Base-by-base conservation (phyloP, 1,284 basidiomycete species). In the Heterobasidion irregulare region DNA sequence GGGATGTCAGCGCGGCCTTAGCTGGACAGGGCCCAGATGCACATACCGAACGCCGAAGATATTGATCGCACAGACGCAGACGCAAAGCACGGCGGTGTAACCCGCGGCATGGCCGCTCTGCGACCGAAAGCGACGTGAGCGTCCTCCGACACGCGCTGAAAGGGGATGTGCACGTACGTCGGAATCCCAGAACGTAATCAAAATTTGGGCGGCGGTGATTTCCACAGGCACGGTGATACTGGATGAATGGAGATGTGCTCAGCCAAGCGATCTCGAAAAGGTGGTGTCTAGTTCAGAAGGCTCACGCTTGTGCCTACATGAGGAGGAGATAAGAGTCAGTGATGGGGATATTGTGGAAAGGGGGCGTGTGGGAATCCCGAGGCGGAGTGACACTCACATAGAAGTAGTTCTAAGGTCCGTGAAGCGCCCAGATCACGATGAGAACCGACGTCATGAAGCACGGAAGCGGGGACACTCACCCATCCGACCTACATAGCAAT, bases 101-200 rank as follows among this genome's bases (percentile, higher is more conserved):
- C 77, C 78, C 6, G 77, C 74, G 47, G 75, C 71, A 56, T 83
- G 83, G 34, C 67, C 65, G 2, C 67, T 61, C 79, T 84, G 58
- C 16, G 54, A 51, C 50, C 18, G 50, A 46, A 13, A 48, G 26
- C 50, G 16, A 50, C 33, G n/a, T 50, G 8, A 50, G 49, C 16
- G 13, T n/a, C n/a, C n/a, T n/a, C 6, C 36, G 50, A 13, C n/a
- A 50, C 33, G 13, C 41, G 44, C 44, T 43, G 13, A 47, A 19
- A 41, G 55, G 51, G 8, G 44, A n/a, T 26, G 26, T 26, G 2
- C 26, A 59, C 75, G 52, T 53, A 83, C 82, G 56, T 85, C 69
- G 9, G 63, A 51, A 66, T 91, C 87, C 92, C 92, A 94, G 72
- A 85, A 93, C 1, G 80, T 77, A 57, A 92, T 72, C 47, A 94